Conservation (phyloP, 2,329 filamentous ascomycete species). For the Colletotrichum sp. region DNA sequence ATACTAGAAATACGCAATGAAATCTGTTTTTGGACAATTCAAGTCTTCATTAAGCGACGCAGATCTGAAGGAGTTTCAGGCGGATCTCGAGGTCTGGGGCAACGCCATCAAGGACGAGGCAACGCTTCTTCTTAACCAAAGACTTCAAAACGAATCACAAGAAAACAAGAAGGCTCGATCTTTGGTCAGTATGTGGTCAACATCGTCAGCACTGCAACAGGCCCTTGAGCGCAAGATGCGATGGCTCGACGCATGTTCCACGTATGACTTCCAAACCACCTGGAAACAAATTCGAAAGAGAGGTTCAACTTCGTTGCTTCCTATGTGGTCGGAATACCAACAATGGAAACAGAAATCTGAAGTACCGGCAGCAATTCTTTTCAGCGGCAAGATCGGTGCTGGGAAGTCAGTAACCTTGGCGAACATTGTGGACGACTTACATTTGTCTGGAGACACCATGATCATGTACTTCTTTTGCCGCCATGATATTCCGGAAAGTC, state of each 20-base stretch:
- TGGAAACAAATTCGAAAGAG: background rate
- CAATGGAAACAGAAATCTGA: accelerated
- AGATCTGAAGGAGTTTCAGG: accelerated
- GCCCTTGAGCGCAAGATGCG: background rate
- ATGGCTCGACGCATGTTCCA: accelerated
- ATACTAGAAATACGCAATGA: background rate
- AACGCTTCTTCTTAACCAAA: accelerated
- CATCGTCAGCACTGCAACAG: accelerated
- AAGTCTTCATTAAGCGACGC: accelerated
- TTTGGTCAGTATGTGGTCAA: accelerated
- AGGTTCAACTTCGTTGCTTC: accelerated
- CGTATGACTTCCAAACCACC: background rate
- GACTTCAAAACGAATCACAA: accelerated
- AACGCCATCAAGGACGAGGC: accelerated
- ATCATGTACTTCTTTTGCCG: background rate
- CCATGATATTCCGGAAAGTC: background rate
- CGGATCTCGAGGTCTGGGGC: accelerated
- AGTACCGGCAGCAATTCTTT: accelerated
- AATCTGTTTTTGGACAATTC: accelerated
- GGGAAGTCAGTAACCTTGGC: accelerated
- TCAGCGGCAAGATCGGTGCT: accelerated
- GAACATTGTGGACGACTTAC: accelerated
- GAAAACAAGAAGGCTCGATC: accelerated
- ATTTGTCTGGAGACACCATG: accelerated
- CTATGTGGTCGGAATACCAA: accelerated